Conservation (phyloP, 106 monocot species). For the Platanthera zijinensis region DNA sequence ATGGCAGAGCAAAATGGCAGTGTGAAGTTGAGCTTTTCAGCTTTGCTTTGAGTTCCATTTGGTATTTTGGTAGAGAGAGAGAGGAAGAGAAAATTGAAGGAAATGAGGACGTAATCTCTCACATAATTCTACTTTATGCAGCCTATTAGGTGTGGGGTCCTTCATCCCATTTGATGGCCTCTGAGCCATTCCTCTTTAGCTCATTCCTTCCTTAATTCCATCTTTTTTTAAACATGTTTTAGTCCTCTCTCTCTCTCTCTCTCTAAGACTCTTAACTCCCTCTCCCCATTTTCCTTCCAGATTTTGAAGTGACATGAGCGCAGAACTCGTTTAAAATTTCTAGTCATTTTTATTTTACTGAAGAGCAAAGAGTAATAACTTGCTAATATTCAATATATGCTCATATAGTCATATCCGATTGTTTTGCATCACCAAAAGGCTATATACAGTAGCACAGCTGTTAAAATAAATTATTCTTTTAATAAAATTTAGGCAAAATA, state of each 20-base stretch:
- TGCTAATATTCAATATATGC: too few relatives aligned
- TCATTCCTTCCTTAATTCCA: slow-evolving; percentile 3
- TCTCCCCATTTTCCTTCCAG: not conserved
- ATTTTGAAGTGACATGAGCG: too few relatives aligned
- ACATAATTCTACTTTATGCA: not conserved
- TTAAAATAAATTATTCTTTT: too few relatives aligned
- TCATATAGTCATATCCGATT: too few relatives aligned
- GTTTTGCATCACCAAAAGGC: too few relatives aligned
- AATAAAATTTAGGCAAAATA: too few relatives aligned
- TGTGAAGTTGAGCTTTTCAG: not conserved
- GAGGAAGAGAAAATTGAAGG: not conserved
- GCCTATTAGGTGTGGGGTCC: not conserved
- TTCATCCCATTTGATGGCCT: not conserved
- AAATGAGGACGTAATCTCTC: slow-evolving; percentile 4
- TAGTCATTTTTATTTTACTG: too few relatives aligned
- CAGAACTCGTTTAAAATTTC: not conserved
- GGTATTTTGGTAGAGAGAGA: not conserved
- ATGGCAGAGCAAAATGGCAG: not conserved
- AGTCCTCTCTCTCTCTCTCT: not conserved
- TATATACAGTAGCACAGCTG: too few relatives aligned
- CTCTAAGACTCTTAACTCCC: too few relatives aligned
- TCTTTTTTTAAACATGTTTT: not conserved
- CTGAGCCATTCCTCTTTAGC: not conserved
- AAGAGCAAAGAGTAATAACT: too few relatives aligned
- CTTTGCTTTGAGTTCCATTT: too few relatives aligned